Evolutionary conservation across 139 green algal species (phyloP).

Genomic region (Chlorella sp.): DNA sequence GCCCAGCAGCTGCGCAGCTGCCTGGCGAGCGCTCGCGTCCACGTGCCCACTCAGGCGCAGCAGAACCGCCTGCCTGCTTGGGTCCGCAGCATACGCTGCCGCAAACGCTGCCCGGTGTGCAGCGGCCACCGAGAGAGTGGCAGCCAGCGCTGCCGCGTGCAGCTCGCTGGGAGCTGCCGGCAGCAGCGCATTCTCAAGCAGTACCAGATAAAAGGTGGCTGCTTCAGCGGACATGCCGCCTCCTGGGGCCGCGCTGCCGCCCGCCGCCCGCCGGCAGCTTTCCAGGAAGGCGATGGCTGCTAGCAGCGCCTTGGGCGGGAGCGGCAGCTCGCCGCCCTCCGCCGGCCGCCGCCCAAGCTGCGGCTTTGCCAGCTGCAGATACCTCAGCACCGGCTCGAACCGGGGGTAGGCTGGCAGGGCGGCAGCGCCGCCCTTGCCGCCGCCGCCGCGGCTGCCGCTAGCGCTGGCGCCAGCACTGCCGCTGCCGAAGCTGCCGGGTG

Average conservation of each 20-base stretch:
- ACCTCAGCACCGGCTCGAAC: conserved; percentile 41
- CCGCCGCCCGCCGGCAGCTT: conserved; percentile 20
- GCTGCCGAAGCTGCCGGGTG: too few species aligned
- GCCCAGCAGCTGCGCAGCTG: conserved; percentile 70
- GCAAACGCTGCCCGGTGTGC: conserved; percentile 32
- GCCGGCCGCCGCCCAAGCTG: conserved; percentile 28
- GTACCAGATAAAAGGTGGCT: not conserved
- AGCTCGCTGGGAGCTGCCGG: conserved; percentile 51
- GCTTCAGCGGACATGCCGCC: not conserved
- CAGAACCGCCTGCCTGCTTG: conserved; percentile 56
- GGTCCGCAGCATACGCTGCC: conserved; percentile 10
- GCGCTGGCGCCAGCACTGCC: not conserved
- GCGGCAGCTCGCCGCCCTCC: conserved; percentile 37
- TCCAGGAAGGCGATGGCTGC: conserved; percentile 58
- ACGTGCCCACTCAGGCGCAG: conserved; percentile 60
- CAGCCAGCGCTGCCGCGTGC: conserved; percentile 51
- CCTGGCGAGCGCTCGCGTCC: conserved; percentile 48
- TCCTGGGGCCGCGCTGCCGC: not conserved
- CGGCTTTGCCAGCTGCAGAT: conserved; percentile 35
- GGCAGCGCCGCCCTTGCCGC: not conserved
- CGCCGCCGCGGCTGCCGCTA: not conserved
- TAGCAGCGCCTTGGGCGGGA: conserved; percentile 55
- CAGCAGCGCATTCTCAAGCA: conserved; percentile 70
- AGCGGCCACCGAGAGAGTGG: conserved; percentile 47
- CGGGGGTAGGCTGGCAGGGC: conserved; percentile 16